Evolutionary conservation across 2,329 filamentous ascomycete species (phyloP).

Genomic region (Alternaria ethzedia): DNA sequence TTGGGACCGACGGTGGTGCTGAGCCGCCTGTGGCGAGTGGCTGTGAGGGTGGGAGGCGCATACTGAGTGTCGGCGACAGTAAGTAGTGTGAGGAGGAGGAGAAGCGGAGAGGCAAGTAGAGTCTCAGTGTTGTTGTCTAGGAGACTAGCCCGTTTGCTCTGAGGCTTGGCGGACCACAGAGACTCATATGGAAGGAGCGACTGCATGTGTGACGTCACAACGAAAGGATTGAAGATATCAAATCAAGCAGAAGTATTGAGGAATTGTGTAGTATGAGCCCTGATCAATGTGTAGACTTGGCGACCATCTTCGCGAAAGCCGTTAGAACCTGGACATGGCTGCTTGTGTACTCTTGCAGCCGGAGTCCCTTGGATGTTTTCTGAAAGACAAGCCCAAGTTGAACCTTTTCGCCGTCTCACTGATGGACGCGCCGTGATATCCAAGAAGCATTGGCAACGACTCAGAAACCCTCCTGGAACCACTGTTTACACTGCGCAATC

Average conservation of each 20-base stretch:
- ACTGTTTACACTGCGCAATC: too few relatives aligned
- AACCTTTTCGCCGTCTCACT: too few relatives aligned
- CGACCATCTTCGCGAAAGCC: too few relatives aligned
- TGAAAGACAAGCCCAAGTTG: too few relatives aligned
- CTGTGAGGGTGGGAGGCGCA: neutral
- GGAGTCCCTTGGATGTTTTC: too few relatives aligned
- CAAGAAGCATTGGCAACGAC: too few relatives aligned
- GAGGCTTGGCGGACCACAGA: neutral
- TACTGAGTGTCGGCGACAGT: neutral
- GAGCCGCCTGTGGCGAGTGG: neutral
- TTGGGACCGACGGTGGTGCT: neutral
- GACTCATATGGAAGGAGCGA: neutral
- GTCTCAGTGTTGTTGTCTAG: neutral
- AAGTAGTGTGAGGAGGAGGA: rapidly evolving
- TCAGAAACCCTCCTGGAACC: too few relatives aligned
- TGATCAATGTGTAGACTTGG: too few relatives aligned
- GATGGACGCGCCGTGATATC: too few relatives aligned
- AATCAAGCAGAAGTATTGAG: neutral
- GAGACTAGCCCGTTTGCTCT: neutral
- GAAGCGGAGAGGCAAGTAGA: neutral
- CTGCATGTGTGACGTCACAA: neutral
- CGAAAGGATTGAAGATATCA: rapidly evolving
- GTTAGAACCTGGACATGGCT: too few relatives aligned
- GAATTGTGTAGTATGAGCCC: neutral
- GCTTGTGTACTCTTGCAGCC: too few relatives aligned